Percentiles rank a stretch among this genome's conserved stretches.
These are phyloP conservation scores for Jamesozyma lodderae DNA, from an alignment of 805 yeast genomes.

Conservation along the genomic window DNA sequence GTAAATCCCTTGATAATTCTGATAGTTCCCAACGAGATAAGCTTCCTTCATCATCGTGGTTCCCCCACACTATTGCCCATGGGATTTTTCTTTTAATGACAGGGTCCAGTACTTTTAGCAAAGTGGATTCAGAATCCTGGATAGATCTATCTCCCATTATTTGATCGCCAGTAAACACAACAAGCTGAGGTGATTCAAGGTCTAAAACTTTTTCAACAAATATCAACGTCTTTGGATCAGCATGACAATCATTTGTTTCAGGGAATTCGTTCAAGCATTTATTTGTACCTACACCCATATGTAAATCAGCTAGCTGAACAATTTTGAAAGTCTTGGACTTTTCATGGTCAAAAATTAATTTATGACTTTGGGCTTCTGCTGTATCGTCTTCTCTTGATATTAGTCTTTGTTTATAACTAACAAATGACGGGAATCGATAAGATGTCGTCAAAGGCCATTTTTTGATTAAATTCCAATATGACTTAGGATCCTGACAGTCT, in stretches of 20 bases:
- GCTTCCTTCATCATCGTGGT: slow-evolving; percentile 88
- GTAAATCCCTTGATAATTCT: slow-evolving; percentile 46
- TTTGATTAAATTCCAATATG: slow-evolving; percentile 45
- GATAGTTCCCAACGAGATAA: slow-evolving; percentile 52
- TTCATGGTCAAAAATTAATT: slow-evolving; percentile 6
- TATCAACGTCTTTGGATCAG: slow-evolving; percentile 61
- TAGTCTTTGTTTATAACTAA: slow-evolving; percentile 5
- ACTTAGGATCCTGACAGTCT: slow-evolving; percentile 70
- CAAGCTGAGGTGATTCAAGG: slow-evolving; percentile 72
- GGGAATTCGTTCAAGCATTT: slow-evolving; percentile 70
- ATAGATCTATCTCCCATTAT: slow-evolving; percentile 64
- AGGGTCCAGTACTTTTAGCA: slow-evolving; percentile 69
- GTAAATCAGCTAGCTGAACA: slow-evolving; percentile 85
- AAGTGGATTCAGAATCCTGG: slow-evolving; percentile 74
- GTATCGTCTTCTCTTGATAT: neutral
- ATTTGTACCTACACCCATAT: slow-evolving; percentile 79
- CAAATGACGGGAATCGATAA: slow-evolving; percentile 9
- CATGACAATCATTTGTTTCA: slow-evolving; percentile 49
- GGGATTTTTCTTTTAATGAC: slow-evolving; percentile 63
- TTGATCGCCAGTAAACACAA: slow-evolving; percentile 87
- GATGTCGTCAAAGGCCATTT: neutral
- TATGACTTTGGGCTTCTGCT: slow-evolving; percentile 1
- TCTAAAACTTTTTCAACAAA: slow-evolving; percentile 61
- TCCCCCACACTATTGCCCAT: slow-evolving; percentile 80
- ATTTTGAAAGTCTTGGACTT: slow-evolving; percentile 56